phyloP scores from a whole-genome alignment of 2,329 filamentous ascomycete species.

The Colletotrichum navitas region DNA sequence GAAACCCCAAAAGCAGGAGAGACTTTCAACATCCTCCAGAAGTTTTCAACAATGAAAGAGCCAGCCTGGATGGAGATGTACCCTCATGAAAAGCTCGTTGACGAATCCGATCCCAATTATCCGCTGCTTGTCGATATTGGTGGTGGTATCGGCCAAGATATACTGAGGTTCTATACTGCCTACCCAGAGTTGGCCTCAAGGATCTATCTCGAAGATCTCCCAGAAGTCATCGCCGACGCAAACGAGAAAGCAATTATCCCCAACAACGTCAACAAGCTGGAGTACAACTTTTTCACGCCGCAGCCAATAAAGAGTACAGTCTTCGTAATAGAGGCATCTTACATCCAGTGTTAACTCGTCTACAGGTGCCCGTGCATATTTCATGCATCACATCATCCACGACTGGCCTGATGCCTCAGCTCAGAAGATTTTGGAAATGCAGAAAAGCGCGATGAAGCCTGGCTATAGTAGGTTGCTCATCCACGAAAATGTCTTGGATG shows the following conservation, averaged over 20 bases:
- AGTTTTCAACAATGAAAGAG: slow-evolving; percentile 15
- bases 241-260: slow-evolving; percentile 6
- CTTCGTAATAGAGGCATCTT: accelerated
- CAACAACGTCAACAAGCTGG: slow-evolving; percentile 27
- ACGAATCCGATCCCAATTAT: slow-evolving; percentile 1
- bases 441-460: slow-evolving; percentile 59
- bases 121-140: slow-evolving; percentile 31
- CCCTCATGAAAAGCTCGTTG: slow-evolving; percentile 13
- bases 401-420: slow-evolving; percentile 64
- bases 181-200: slow-evolving; percentile 20
- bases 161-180: slow-evolving; percentile 4
- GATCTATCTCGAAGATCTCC: slow-evolving; percentile 27
- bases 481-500: slow-evolving; percentile 54
- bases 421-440: slow-evolving; percentile 54
- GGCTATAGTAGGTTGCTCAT: slow-evolving; percentile 54
- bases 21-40: slow-evolving; percentile 19
- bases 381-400: slow-evolving; percentile 67
- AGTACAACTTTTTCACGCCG: slow-evolving; percentile 55
- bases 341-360: neutral
- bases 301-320: slow-evolving; percentile 48
- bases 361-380: slow-evolving; percentile 59
- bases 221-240: slow-evolving; percentile 12
- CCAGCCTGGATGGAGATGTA: slow-evolving; percentile 22
- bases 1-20: slow-evolving; percentile 7
- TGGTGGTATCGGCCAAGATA: slow-evolving; percentile 23